Conservation (phyloP, 108 stramenopile species). For the Pseudonitzschia multistriata region DNA sequence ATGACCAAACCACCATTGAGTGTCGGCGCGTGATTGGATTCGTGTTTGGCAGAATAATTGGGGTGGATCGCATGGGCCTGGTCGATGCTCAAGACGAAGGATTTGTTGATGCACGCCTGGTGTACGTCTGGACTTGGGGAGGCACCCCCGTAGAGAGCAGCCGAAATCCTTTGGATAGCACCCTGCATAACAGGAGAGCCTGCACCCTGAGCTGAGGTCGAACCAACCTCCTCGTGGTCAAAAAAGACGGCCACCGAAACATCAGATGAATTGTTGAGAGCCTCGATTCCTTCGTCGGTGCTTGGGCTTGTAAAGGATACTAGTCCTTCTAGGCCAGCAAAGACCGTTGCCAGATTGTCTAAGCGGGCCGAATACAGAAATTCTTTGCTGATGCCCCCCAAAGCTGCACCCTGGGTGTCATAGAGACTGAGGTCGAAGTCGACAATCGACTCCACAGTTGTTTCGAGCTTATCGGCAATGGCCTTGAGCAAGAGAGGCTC, state of each 20-base stretch:
- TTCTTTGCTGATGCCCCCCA: constrained; percentile 89
- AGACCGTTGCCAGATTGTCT: constrained; percentile 92
- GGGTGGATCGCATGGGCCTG: constrained; percentile 95
- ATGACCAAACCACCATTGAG: constrained; percentile 90
- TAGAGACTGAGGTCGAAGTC: constrained; percentile 93
- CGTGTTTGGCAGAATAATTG: constrained; percentile 90
- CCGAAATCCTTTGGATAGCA: constrained; percentile 68
- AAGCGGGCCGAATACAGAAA: constrained; percentile 91
- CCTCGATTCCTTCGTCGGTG: background rate
- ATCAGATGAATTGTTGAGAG: constrained; percentile 34
- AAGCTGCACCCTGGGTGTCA: constrained; percentile 88
- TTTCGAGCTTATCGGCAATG: constrained; percentile 73
- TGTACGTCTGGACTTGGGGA: constrained; percentile 47
- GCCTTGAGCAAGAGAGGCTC: constrained; percentile 80
- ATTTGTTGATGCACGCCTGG: constrained; percentile 52
- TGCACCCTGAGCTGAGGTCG: constrained; percentile 78
- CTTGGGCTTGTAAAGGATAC: constrained; percentile 42
- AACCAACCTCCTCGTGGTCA: constrained; percentile 97
- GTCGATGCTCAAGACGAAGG: constrained; percentile 85
- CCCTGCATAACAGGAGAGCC: constrained; percentile 90
- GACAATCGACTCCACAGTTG: constrained; percentile 73
- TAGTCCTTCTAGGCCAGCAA: constrained; percentile 68
- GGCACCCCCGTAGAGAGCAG: constrained; percentile 62
- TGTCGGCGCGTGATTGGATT: constrained; percentile 78
- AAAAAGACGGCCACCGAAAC: constrained; percentile 81